A percentile compares a stretch with the other conserved stretches of the same genome.
Evolutionary conservation across 75 land plant genomes (phyloP).

Genomic region (Isoetes taiwanensis): DNA sequence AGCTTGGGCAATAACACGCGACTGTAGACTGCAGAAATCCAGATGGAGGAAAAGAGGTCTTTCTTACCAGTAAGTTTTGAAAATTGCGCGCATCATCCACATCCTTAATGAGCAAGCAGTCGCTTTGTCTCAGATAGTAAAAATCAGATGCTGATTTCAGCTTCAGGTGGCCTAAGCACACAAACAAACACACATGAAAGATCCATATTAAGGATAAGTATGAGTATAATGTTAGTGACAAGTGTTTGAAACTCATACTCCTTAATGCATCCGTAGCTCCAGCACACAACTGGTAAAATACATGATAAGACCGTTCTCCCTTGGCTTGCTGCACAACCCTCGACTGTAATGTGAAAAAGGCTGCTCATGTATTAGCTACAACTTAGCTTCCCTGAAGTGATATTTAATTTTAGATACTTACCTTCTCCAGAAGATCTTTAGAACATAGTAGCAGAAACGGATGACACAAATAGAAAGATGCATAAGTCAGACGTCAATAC

Average conservation of each 20-base stretch:
- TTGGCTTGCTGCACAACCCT: neutral
- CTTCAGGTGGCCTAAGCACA: neutral
- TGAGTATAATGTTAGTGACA: neutral
- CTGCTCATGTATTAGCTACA: too few relatives aligned
- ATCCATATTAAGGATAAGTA: neutral
- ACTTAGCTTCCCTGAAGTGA: neutral
- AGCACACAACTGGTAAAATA: constrained; percentile 5
- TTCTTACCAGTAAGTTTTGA: neutral
- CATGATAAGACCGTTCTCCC: constrained; percentile 5
- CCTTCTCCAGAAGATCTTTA: neutral
- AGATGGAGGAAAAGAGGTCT: neutral
- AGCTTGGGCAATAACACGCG: too few relatives aligned
- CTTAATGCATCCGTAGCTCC: neutral
- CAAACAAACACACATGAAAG: neutral
- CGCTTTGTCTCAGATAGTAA: neutral
- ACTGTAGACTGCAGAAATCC: neutral
- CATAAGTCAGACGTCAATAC: neutral
- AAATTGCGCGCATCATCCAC: neutral
- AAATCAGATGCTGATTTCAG: neutral
- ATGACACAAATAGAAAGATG: neutral
- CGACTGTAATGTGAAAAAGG: neutral
- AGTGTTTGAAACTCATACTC: neutral
- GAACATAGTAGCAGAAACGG: neutral
- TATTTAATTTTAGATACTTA: neutral
- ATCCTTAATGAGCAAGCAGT: neutral